Conservation (phyloP, 2,329 filamentous ascomycete species). For the Ophiocordyceps camponoti-rufipedis region DNA sequence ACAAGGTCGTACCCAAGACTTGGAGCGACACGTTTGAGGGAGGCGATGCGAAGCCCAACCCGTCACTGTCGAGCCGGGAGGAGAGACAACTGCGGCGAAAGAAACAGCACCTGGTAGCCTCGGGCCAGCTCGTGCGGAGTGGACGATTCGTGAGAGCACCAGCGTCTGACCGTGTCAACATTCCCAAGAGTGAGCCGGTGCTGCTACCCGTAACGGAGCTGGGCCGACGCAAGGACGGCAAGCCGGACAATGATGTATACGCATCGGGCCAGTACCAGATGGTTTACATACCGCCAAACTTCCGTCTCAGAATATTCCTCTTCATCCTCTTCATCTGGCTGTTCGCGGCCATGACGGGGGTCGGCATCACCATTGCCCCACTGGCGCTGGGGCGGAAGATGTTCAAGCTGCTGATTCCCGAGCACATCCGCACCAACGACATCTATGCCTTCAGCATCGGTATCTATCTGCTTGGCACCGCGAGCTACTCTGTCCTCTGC, state of each 20-base stretch:
- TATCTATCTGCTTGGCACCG: constrained; percentile 58
- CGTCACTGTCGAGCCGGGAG: constrained; percentile 16
- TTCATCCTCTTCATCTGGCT: constrained; percentile 88
- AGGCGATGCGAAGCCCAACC: constrained; percentile 23
- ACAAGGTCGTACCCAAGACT: constrained; percentile 29
- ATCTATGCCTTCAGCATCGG: constrained; percentile 92
- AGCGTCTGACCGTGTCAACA: constrained; percentile 85
- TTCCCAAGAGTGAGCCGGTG: constrained; percentile 65
- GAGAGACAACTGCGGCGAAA: constrained; percentile 16
- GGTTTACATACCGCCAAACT: constrained; percentile 72
- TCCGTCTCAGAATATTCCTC: constrained; percentile 58
- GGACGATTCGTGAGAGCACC: constrained; percentile 84
- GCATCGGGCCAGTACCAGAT: constrained; percentile 44
- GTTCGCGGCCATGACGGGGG: constrained; percentile 76
- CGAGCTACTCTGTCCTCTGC: constrained; percentile 43
- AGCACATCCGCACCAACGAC: constrained; percentile 66
- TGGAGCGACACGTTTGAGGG: constrained; percentile 39
- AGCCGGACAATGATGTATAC: constrained; percentile 29
- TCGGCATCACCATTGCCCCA: constrained; percentile 71
- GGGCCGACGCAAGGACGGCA: constrained; percentile 43
- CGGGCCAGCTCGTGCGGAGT: constrained; percentile 41
- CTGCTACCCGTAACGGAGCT: constrained; percentile 58
- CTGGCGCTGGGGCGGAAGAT: constrained; percentile 69
- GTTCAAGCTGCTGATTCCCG: constrained; percentile 54
- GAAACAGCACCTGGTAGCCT: constrained; percentile 27